Conservation (phyloP, 768 basidiomycete genomes). For the Plicaturopsis crispa region DNA sequence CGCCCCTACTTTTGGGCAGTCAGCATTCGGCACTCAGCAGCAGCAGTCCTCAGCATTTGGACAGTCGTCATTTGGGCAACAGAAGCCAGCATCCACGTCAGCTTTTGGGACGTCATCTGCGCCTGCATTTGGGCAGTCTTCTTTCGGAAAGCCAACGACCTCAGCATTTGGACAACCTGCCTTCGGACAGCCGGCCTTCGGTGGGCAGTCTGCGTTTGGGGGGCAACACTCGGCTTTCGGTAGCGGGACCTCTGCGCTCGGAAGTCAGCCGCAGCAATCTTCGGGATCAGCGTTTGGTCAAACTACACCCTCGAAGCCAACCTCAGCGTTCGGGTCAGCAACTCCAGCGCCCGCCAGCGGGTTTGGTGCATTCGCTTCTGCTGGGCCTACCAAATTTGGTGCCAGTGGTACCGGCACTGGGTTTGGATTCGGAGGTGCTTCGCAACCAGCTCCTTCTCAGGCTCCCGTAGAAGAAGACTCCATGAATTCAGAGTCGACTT, state of each 20-base stretch:
- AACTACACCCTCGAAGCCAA: background rate
- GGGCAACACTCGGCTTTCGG: conserved; percentile 2
- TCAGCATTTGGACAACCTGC: conserved; percentile 26
- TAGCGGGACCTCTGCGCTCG: conserved; percentile 18
- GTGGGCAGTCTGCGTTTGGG: conserved; percentile 18
- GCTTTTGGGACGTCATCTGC: conserved; percentile 14
- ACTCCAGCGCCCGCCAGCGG: conserved; percentile 17
- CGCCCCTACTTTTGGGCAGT: conserved; percentile 15
- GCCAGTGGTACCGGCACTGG: conserved; percentile 10
- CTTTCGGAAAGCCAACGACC: conserved; percentile 20
- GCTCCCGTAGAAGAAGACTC: conserved; percentile 20
- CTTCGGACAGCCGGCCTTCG: conserved; percentile 19
- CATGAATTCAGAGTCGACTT: conserved; percentile 23
- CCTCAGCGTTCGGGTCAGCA: conserved; percentile 14
- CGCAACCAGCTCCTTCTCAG: conserved; percentile 4
- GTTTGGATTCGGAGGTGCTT: conserved; percentile 13
- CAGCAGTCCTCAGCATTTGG: conserved; percentile 24
- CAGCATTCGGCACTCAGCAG: conserved; percentile 24
- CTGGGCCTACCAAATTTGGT: conserved; percentile 24
- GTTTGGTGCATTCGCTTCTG: conserved; percentile 25
- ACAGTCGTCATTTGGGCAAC: conserved; percentile 27
- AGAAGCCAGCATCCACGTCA: conserved; percentile 9
- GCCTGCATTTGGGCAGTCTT: conserved; percentile 7
- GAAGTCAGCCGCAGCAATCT: conserved; percentile 2
- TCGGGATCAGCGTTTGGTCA: conserved; percentile 15